phyloP scores from a whole-genome alignment of 345 rosid genomes.

The Xanthoceras sorbifolium region DNA sequence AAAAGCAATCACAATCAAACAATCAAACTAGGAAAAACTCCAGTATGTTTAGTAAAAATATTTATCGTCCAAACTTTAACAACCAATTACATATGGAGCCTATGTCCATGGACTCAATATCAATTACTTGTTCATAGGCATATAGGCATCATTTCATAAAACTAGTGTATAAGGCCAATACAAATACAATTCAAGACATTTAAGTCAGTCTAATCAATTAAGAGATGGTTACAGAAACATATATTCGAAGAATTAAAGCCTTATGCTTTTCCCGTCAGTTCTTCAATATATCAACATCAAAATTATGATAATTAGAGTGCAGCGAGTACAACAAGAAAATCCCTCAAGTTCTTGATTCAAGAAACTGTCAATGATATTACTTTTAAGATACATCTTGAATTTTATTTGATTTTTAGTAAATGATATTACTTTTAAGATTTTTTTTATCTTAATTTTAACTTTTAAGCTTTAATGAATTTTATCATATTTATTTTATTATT shows the following conservation, averaged over 20 bases:
- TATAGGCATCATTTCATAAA: too few relatives aligned
- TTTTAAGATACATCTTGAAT: too few relatives aligned
- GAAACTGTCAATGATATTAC: too few relatives aligned
- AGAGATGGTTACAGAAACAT: background rate
- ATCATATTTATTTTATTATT: too few relatives aligned
- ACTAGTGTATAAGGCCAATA: background rate
- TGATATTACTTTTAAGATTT: too few relatives aligned
- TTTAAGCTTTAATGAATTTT: too few relatives aligned
- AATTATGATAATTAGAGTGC: background rate
- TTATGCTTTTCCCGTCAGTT: background rate
- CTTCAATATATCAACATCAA: background rate
- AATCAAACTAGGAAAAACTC: background rate
- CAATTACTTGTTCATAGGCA: background rate
- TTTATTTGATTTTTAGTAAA: too few relatives aligned
- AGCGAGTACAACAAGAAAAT: background rate
- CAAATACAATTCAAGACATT: background rate
- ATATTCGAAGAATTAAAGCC: background rate
- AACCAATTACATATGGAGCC: background rate
- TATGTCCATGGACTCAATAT: background rate
- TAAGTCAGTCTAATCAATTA: background rate
- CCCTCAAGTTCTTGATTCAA: too few relatives aligned
- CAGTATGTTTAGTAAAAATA: background rate
- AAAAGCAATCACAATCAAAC: background rate
- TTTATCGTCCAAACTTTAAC: background rate
- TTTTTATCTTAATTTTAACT: too few relatives aligned